These are phyloP conservation scores for Micractinium sp. DNA, from an alignment of 139 green algal genomes.

Conservation along the genomic window DNA sequence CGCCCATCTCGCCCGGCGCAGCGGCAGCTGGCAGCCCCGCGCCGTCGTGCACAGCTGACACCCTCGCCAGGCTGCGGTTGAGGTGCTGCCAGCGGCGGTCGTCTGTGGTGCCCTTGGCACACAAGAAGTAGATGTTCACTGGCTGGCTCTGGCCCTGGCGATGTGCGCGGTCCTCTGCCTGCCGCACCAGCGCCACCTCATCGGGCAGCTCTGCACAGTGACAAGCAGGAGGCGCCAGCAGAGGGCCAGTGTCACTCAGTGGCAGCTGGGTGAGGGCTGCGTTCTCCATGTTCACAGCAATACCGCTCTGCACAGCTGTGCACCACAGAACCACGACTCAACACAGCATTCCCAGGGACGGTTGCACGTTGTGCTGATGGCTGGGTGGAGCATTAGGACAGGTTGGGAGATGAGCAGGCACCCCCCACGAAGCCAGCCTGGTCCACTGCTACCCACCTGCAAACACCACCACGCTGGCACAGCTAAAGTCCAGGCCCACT, in stretches of 20 bases:
- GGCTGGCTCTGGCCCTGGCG: constrained; percentile 71
- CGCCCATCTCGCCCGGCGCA: background rate
- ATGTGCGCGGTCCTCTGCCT: constrained; percentile 92
- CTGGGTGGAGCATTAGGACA: too few species aligned
- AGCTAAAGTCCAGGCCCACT: constrained; percentile 92
- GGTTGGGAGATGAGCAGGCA: too few species aligned
- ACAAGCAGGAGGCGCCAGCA: background rate
- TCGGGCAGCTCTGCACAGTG: constrained; percentile 52
- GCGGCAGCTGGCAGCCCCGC: background rate
- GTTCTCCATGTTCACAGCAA: too few species aligned
- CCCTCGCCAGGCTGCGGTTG: constrained; percentile 58
- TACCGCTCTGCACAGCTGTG: too few species aligned
- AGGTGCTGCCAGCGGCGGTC: constrained; percentile 70
- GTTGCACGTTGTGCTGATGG: too few species aligned
- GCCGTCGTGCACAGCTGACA: constrained; percentile 69
- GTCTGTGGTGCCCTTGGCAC: constrained; percentile 76
- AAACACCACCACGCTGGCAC: constrained; percentile 91
- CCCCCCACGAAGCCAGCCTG: too few species aligned
- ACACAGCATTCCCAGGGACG: too few species aligned
- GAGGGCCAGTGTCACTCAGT: background rate
- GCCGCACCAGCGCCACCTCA: constrained; percentile 68
- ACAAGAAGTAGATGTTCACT: constrained; percentile 94
- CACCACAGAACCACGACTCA: too few species aligned
- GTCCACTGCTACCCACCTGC: constrained; percentile 32
- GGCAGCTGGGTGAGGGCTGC: too few species aligned